Evolutionary conservation across 2,329 filamentous ascomycete genomes (phyloP), one percentile per base, ranked within the genome.

Genomic region (Penicillium glabrum): DNA sequence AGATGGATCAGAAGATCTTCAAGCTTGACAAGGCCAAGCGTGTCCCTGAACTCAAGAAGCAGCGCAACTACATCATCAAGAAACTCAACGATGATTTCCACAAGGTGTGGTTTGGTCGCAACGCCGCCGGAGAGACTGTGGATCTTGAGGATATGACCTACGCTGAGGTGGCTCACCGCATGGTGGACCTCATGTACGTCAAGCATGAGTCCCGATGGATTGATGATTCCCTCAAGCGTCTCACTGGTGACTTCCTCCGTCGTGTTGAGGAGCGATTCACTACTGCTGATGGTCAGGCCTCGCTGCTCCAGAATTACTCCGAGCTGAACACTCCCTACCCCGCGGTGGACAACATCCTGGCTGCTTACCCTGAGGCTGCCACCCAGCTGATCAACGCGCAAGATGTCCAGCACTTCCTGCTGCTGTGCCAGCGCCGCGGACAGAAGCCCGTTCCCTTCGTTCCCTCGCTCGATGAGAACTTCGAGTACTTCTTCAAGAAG

Each of bases 401-500:
- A 75, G 95, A 99, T 79, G 92, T 96, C 10, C 95, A 99, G 78
- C 89, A 98, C 78, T 98, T 99, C 83, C 78, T 99, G 53, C 83
- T 96, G 33, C 87, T 99, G 44, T 98, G 93, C 82, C 88, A 95
- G 78, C 88, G 92, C 37, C 90, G 89, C 47, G 89, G 89, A 41
- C 95, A 99, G 81, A 99, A 99, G 83, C 95, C 95, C 2, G 90
- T 96, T 27, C 95, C 93, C 0, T 99, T 99, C 72, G 93, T 99
- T 29, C 95, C 95, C 5, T 83, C 89, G n/a, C 83, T 99, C 23
- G 95, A 99, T 68, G 92, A 96, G 61, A 96, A 93, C 73, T 99
- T 99, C 65, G 95, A 99, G 73, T 96, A 96, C 79, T 99, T 91
- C 82, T 99, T 99, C 88, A 99, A 99, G 87, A 99, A 99, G 82